A percentile compares a stretch with the other conserved stretches of the same genome.
Conservation (phyloP, 176 grass and related monocot genomes). For the Themeda triandra region DNA sequence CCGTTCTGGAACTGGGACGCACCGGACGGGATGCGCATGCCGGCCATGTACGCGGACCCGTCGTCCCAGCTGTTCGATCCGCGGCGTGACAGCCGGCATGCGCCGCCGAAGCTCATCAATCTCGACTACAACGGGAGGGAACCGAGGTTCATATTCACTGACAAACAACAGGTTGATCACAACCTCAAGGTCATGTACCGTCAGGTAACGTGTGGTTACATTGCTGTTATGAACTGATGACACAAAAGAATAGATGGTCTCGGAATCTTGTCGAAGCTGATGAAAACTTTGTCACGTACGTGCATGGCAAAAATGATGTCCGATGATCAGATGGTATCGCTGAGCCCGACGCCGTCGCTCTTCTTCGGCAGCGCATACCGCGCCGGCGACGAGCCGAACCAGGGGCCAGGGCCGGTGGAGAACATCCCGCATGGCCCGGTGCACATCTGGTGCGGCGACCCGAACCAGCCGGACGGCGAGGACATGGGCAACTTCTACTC, state of each 20-base stretch:
- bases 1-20: constrained; percentile 79
- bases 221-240: neutral
- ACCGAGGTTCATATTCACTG: constrained; percentile 25
- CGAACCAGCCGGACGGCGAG: constrained; percentile 30
- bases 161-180: constrained; percentile 36
- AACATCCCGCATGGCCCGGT: constrained; percentile 41
- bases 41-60: constrained; percentile 37
- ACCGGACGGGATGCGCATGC: constrained; percentile 50
- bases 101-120: constrained; percentile 33
- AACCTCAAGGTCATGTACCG: constrained; percentile 62
- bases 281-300: neutral
- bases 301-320: neutral
- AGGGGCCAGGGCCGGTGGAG: constrained; percentile 37
- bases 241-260: neutral
- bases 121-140: constrained; percentile 42
- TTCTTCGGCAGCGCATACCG: constrained; percentile 53
- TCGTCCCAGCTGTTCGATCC: constrained; percentile 44
- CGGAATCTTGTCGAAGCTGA: neutral
- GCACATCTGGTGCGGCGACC: constrained; percentile 50
- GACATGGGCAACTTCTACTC: constrained; percentile 70
- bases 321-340: constrained; percentile 38
- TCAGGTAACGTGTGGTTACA: constrained; percentile 13
- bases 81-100: constrained; percentile 31
- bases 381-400: constrained; percentile 44
- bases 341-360: constrained; percentile 47